Evolutionary conservation across 441 rosid genomes (phyloP), one percentile per base, ranked within the genome.

Genomic region (Raphanus hybrid): DNA sequence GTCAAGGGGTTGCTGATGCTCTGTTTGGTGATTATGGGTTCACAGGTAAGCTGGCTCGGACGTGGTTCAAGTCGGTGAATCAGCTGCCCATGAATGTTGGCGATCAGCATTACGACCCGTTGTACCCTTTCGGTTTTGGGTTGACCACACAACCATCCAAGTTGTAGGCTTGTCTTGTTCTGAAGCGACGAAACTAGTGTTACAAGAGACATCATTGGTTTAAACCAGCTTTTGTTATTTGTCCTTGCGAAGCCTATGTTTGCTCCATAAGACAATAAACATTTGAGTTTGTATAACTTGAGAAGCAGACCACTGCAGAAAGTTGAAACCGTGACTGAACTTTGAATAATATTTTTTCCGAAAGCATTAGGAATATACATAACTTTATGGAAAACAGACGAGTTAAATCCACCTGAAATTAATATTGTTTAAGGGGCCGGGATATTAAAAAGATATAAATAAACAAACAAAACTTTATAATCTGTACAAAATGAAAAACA

Each of bases 71-170:
- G 86, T 87, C 88, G 0, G 90, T 91, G 16, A 90, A 88, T 64
- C 96, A 92, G 75, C 89, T 92, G 2, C 96, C 97, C 0, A 89
- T 92, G 97, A 91, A 88, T 60, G 84, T 88, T 16, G 96, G 97
- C 4, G 96, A 88, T 72, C 74, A 45, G 20, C 87, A 89, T 80
- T 92, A 92, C 48, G 90, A 91, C 76, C 96, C 97, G 23, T 82
- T 92, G 58, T 91, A 81, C 69, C 90, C 92, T 27, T 86, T 89
- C 10, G 97, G 92, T 37, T 91, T 84, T 70, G 94, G 94, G 6
- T 75, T 89, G 59, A 84, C 86, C n/a, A 89, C 97, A 8, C 69
- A 85, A 73, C 71, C 91, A 48, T 43, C 75, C 59, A 66, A 67
- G 67, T 7, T 14, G 77, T 78, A 72, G 77, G 60, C 64, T 20